phyloP scores from a whole-genome alignment of 768 basidiomycete genomes.

The Austroboletus eburneus region DNA sequence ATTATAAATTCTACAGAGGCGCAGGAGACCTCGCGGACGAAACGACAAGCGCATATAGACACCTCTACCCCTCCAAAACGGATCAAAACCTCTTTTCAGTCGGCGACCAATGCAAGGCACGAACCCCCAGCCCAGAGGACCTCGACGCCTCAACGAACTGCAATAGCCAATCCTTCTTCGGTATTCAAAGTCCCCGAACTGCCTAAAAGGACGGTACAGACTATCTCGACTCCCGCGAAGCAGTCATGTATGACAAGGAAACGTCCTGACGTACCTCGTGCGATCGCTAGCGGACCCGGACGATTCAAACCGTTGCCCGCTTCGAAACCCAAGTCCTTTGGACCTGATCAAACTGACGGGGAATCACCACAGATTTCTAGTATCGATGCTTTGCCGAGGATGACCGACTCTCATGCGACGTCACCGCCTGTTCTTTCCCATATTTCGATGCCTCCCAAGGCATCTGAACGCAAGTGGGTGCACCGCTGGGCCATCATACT shows the following conservation, averaged over 20 bases:
- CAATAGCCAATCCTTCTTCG: neutral
- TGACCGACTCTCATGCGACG: neutral
- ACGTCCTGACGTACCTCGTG: neutral
- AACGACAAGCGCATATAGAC: conserved; percentile 21
- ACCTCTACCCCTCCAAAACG: conserved; percentile 13
- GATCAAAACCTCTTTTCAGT: conserved; percentile 2
- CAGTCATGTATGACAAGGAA: neutral
- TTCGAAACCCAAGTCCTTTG: neutral
- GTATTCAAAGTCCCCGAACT: conserved; percentile 7
- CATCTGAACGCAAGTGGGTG: conserved; percentile 56
- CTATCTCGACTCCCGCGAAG: neutral
- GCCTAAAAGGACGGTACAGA: neutral
- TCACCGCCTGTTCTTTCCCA: conserved; percentile 28
- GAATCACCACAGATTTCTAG: neutral
- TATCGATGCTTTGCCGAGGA: neutral
- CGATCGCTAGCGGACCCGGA: neutral
- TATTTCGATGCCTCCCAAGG: conserved; percentile 54
- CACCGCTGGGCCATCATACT: conserved; percentile 51
- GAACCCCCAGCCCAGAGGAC: neutral
- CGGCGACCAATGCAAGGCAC: neutral
- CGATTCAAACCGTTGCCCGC: conserved; percentile 17
- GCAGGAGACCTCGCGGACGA: conserved; percentile 4
- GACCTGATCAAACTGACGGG: neutral
- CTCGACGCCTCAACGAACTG: neutral
- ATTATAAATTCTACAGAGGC: neutral